Base-by-base conservation (phyloP, 2,329 filamentous ascomycete genomes). In the Helotiales sp. region DNA sequence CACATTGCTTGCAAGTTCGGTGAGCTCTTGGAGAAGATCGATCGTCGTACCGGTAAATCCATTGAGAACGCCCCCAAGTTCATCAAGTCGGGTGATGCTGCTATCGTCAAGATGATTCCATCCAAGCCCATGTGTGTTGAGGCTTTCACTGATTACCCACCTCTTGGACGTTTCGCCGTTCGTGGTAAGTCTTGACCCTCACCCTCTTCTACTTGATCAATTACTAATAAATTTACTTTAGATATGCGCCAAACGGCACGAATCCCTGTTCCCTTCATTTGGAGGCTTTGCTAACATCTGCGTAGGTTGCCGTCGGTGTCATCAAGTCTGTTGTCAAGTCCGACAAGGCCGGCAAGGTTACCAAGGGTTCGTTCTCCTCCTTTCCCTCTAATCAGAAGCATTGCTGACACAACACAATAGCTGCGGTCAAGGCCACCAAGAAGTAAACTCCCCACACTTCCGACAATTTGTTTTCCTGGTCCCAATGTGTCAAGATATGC, bases 121-220 rank as follows among this genome's bases (percentile, higher is more conserved):
- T 97, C 95, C 88, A 99, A 99, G 94, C 96, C 96, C 83, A 99
- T 99, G 96, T 99, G 96, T 85, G 96, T 99, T 85, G 96, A 99
- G 93, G 87, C 96, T 79, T 99, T 98, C 93, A 97, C 94, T 80
- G 93, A 97, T 82, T 99, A 98, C 89, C 95, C 96, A 80, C 96
- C 96, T 84, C 93, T 99, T 79, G 96, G 96, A 84, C 95, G 96
- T 91, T 99, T 99, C 90, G 96, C 96, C 84, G 96, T 99, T 89
- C 95, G 95, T 91, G 95, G 68, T n/a, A 66, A 20, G 59, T 58
- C n/a, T n/a, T n/a, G n/a, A 24, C 28, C 10, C 28, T 13, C n/a
- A 24, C n/a, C 26, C 30, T 22, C 22, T 43, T 8, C 17, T 52
- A 15, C 34, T 17, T 37, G 8, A 49, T 30, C 20, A 5, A 60